Evolutionary conservation across 345 rosid genomes (phyloP).

Genomic region (Eutrema heterophyllum): DNA sequence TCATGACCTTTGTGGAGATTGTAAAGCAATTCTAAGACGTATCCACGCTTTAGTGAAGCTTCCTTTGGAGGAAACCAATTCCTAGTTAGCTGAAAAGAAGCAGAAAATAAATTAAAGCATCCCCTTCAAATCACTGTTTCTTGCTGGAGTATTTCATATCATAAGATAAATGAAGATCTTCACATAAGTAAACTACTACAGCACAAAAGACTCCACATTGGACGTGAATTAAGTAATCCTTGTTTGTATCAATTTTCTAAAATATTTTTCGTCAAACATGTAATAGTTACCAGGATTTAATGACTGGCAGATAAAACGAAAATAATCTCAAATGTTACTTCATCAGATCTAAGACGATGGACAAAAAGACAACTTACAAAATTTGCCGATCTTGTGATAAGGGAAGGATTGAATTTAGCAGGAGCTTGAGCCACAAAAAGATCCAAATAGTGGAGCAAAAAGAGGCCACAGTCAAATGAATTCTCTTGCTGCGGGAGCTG

Average conservation of each 20-base stretch:
- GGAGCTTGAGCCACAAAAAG: constrained; percentile 74
- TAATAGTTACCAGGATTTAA: neutral
- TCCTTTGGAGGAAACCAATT: constrained; percentile 86
- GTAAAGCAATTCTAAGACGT: constrained; percentile 57
- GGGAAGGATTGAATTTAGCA: constrained; percentile 54
- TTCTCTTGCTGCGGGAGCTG: constrained; percentile 97
- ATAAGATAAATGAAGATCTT: neutral
- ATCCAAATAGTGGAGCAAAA: constrained; percentile 88
- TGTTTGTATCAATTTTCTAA: neutral
- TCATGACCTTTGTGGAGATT: constrained; percentile 50
- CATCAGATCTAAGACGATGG: neutral
- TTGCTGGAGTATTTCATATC: neutral
- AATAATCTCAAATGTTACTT: neutral
- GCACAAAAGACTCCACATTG: neutral
- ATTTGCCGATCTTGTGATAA: constrained; percentile 38
- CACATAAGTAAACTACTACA: neutral
- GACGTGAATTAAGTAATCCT: neutral
- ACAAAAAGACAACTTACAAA: constrained; percentile 53
- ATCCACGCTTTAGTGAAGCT: constrained; percentile 72
- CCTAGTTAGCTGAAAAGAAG: constrained; percentile 53
- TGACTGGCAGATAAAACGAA: neutral
- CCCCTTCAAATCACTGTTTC: neutral
- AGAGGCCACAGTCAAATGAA: constrained; percentile 89
- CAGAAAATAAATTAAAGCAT: neutral
- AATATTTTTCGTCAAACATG: neutral